phyloP scores from a whole-genome alignment of 176 grass and related monocot genomes.

The Chrysopogon serrulatus region DNA sequence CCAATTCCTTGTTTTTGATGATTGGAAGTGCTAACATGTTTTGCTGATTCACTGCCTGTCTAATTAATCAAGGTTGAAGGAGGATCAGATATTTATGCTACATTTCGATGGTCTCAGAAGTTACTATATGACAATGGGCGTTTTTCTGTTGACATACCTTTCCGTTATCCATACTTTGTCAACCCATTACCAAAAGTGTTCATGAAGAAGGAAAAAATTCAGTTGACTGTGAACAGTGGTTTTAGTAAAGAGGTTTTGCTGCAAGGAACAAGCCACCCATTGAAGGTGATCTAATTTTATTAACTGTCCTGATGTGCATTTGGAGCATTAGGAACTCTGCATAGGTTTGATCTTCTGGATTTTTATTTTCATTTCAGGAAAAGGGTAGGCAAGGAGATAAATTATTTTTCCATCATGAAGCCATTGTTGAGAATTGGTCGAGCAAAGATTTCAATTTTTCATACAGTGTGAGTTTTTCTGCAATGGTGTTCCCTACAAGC shows the following conservation, averaged over 20 bases:
- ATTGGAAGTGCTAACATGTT: background rate
- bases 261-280: constrained; percentile 72
- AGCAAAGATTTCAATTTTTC: constrained; percentile 78
- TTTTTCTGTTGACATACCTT: constrained; percentile 76
- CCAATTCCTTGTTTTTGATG: background rate
- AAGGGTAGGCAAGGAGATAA: constrained; percentile 68
- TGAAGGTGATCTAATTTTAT: constrained; percentile 61
- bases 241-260: constrained; percentile 80
- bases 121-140: constrained; percentile 61
- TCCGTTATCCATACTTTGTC: constrained; percentile 79
- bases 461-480: constrained; percentile 65
- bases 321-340: background rate
- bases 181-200: constrained; percentile 81
- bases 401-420: constrained; percentile 76
- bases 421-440: constrained; percentile 87
- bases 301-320: constrained; percentile 4
- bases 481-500: background rate
- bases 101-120: constrained; percentile 90
- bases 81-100: constrained; percentile 73
- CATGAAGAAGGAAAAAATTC: constrained; percentile 91
- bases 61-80: constrained; percentile 65
- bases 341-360: constrained; percentile 13
- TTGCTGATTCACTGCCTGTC: constrained; percentile 1
- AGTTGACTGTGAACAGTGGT: constrained; percentile 71
- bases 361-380: constrained; percentile 57